phyloP scores from a whole-genome alignment of 495 filamentous ascomycete species.

The Neurospora sp. region DNA sequence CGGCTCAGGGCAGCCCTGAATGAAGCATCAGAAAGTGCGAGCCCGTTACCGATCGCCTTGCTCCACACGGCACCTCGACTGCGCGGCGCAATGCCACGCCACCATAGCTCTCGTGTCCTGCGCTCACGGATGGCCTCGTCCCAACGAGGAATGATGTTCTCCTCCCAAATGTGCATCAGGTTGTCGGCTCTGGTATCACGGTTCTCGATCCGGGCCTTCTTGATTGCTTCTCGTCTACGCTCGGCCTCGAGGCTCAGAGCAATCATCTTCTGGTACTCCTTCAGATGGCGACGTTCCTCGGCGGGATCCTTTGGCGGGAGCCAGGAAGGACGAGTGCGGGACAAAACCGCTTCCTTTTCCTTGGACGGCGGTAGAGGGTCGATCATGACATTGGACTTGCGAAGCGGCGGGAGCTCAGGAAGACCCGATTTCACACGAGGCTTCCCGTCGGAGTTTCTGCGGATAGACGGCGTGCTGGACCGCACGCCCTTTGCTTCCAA shows the following conservation, averaged over 20 bases:
- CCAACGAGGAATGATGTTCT: conserved; percentile 82
- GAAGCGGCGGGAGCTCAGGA: conserved; percentile 68
- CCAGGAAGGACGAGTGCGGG: conserved; percentile 88
- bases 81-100: conserved; percentile 75
- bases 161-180: conserved; percentile 73
- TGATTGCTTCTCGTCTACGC: conserved; percentile 41
- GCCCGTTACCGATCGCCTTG: conserved; percentile 79
- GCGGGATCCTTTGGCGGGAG: conserved; percentile 87
- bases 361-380: conserved; percentile 91
- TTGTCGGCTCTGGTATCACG: conserved; percentile 54
- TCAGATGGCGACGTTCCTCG: conserved; percentile 85
- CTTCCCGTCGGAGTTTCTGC: conserved; percentile 39
- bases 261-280: conserved; percentile 93
- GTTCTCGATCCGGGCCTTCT: conserved; percentile 34
- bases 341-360: conserved; percentile 90
- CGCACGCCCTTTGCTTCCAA: conserved; percentile 35
- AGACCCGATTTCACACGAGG: conserved; percentile 45
- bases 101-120: conserved; percentile 83
- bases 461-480: conserved; percentile 24
- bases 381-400: conserved; percentile 86
- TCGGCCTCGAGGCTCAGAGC: conserved; percentile 62
- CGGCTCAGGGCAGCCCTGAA: conserved; percentile 71
- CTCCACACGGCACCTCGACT: conserved; percentile 79
- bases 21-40: conserved; percentile 63
- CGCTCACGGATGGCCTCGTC: conserved; percentile 60